phyloP scores from a whole-genome alignment of 2,329 filamentous ascomycete genomes.

The Phymatotrichopsis omnivora region DNA sequence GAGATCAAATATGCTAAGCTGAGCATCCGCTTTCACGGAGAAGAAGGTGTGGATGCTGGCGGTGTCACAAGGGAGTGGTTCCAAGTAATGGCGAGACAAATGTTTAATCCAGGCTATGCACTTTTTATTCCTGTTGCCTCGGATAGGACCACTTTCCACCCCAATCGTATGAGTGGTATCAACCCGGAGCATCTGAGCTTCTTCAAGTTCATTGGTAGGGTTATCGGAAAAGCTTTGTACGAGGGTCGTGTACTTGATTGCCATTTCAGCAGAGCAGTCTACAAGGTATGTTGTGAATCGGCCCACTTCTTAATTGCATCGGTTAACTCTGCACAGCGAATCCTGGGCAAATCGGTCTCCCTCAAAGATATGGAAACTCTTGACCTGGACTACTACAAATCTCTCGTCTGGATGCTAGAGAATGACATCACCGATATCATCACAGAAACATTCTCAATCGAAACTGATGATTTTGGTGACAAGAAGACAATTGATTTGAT shows the following conservation, averaged over 20 bases:
- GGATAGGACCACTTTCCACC: conserved; percentile 96
- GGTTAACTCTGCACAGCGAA: conserved; percentile 43
- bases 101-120: conserved; percentile 98
- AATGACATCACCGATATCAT: conserved; percentile 98
- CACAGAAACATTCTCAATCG: conserved; percentile 88
- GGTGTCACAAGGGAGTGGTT: conserved; percentile 99
- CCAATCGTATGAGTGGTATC: conserved; percentile 85
- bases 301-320: not conserved
- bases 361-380: conserved; percentile 99
- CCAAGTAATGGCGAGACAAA: conserved; percentile 89
- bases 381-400: conserved; percentile 98
- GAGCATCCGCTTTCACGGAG: conserved; percentile 92
- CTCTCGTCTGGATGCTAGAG: conserved; percentile 93
- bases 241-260: conserved; percentile 93
- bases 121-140: conserved; percentile 94
- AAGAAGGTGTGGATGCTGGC: conserved; percentile 95
- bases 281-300: conserved; percentile 48
- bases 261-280: conserved; percentile 96
- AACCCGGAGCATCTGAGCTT: conserved; percentile 94
- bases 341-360: conserved; percentile 86
- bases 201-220: conserved; percentile 98
- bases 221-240: conserved; percentile 96
- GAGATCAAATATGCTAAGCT: conserved; percentile 99
- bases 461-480: conserved; percentile 88
- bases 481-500: conserved; percentile 78